These are phyloP conservation scores for Coix lacrymajobi DNA, from an alignment of 176 grass and related monocot species.

Conservation along the genomic window DNA sequence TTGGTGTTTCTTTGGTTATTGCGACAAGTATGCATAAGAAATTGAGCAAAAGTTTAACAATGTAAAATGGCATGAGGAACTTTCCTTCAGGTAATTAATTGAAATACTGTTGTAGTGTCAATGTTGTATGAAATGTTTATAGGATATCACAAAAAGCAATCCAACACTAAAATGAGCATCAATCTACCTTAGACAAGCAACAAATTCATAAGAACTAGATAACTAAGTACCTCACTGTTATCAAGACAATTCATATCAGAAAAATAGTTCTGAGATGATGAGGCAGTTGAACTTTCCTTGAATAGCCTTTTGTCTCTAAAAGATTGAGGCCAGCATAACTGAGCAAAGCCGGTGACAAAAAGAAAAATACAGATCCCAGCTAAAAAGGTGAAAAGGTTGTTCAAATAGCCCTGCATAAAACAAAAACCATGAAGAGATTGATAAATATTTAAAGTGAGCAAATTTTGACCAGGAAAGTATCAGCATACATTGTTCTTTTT, in stretches of 20 bases:
- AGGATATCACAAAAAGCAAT: not conserved
- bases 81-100: not conserved
- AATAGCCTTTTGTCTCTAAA: conserved; percentile 39
- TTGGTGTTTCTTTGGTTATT: not conserved
- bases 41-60: not conserved
- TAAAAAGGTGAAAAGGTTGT: conserved; percentile 44
- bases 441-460: not conserved
- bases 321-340: conserved; percentile 45
- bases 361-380: conserved; percentile 58
- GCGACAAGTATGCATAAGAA: not conserved
- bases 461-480: not conserved
- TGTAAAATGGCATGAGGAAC: not conserved
- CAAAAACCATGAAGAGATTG: not conserved
- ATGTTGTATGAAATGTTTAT: not conserved
- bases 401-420: conserved; percentile 55
- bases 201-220: conserved; percentile 3
- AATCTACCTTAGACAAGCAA: not conserved
- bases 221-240: conserved; percentile 45
- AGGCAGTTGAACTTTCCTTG: conserved; percentile 28
- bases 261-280: conserved; percentile 38
- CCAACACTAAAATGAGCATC: not conserved
- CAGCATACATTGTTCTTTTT: conserved; percentile 55
- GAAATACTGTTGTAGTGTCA: not conserved
- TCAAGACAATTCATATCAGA: conserved; percentile 41
- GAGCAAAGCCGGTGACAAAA: conserved; percentile 46